A percentile compares a stretch with the other conserved stretches of the same genome.
phyloP scores from a whole-genome alignment of 805 yeast genomes.

The Zygoascus bituminiphila region DNA sequence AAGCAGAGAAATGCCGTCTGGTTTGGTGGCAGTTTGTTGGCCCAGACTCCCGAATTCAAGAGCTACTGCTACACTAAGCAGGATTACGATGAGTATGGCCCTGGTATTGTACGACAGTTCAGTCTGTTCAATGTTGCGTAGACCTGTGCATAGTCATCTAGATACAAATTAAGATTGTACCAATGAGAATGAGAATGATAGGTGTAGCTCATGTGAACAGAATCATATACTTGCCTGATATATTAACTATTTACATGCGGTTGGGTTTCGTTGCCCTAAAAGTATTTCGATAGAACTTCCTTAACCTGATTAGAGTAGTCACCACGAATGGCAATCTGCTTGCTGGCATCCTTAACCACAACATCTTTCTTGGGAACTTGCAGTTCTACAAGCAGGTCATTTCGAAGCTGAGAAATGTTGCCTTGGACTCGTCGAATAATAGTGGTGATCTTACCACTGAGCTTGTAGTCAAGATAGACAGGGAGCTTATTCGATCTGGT shows the following conservation, averaged over 20 bases:
- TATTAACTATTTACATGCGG: conserved; percentile 1
- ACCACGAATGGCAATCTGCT: conserved; percentile 47
- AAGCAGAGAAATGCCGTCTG: conserved; percentile 98
- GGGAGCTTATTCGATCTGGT: conserved; percentile 55
- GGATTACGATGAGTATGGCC: conserved; percentile 97
- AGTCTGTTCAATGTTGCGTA: conserved; percentile 81
- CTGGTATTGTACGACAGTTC: conserved; percentile 94
- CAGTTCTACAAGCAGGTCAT: conserved; percentile 49
- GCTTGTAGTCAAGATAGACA: conserved; percentile 64
- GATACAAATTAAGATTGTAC: no score
- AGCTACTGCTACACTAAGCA: conserved; percentile 94
- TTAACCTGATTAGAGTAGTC: conserved; percentile 34
- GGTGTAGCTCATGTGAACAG: no score
- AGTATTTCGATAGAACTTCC: conserved; percentile 26
- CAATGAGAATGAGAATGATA: no score
- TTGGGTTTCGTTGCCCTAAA: conserved; percentile 16
- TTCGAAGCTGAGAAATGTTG: conserved; percentile 52
- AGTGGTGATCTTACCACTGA: conserved; percentile 55
- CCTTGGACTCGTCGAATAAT: conserved; percentile 69
- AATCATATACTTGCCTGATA: no score
- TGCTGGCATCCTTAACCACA: conserved; percentile 42
- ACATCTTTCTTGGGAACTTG: conserved; percentile 40
- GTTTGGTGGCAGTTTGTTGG: conserved; percentile 97
- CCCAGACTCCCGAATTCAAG: conserved; percentile 95
- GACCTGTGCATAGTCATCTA: no score